Base-by-base conservation (phyloP, 164 flowering plant genomes). In the Brasenia schreberi region DNA sequence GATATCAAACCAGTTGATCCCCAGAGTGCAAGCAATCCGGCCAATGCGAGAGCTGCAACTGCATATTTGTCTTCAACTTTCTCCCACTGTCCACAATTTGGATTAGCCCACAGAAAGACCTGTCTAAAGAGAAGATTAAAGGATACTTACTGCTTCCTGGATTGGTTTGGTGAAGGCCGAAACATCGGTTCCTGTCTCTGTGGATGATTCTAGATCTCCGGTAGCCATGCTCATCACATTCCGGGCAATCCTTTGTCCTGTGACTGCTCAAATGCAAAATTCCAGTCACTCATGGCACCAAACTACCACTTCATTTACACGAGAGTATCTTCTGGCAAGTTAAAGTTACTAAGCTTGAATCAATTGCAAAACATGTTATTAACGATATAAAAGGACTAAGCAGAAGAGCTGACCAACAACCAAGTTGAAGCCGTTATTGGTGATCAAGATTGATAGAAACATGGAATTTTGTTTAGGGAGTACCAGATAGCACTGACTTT, bases 31-130 rank as follows among this genome's bases (percentile, higher is more conserved):
- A 90, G 73, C 1, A 58, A 72, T 58, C 72, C 92, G 59, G 96
- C 92, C 5, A 82, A 83, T 18, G 74, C 96, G 59, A 94, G 80
- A 19, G 92, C 81, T 72, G 74, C 72, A 71, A 94, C 95, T 3
- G 97, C 98, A 71, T 90, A 90, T 76, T 90, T 93, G 70, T 93
- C 98, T 27, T 93, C 98, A 62, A 93, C 78, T 72, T 94, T 94
- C 43, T 87, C 93, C 98, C 98, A 94, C 98, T 94, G 76, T 6
- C n/a, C 19, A 6, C 6, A 9, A 7, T 9, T 9, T 19, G 27
- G 27, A 18, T n/a, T 60, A 19, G n/a, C 27, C n/a, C 7, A 9
- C 6, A 60, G 17, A n/a, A 60, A 7, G 5, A 2, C 27, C 27
- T 45, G 53, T 7, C 1, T 1, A 7, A 45, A 5, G 53, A 16